Evolutionary conservation across 1,284 basidiomycete genomes (phyloP).

Genomic region (Porphyrellus sp.): DNA sequence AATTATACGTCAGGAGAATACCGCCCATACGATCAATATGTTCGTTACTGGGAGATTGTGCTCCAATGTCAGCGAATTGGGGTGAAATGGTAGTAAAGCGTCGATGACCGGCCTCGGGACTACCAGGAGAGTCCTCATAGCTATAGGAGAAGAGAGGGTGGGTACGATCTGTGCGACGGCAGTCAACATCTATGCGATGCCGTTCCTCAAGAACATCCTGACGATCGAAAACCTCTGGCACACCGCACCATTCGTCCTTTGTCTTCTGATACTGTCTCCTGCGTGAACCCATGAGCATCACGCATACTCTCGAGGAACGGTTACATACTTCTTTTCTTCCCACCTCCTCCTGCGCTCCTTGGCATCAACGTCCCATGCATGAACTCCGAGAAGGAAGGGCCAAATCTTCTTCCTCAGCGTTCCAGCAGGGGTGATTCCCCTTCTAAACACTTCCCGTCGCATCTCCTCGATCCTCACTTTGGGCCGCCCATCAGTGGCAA

Average conservation of each 20-base stretch:
- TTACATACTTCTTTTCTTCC: slow-evolving; percentile 60
- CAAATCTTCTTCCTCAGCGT: slow-evolving; percentile 71
- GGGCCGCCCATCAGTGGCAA: slow-evolving; percentile 65
- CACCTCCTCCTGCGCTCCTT: slow-evolving; percentile 54
- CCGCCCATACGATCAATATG: slow-evolving; percentile 78
- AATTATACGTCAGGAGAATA: slow-evolving; percentile 91
- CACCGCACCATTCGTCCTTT: slow-evolving; percentile 78
- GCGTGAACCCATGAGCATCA: slow-evolving; percentile 16
- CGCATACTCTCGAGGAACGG: background rate
- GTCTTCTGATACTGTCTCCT: slow-evolving; percentile 68
- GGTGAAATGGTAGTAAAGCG: slow-evolving; percentile 70
- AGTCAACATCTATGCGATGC: slow-evolving; percentile 93
- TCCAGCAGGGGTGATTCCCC: slow-evolving; percentile 58
- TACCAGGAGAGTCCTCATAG: slow-evolving; percentile 34
- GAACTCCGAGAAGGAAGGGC: slow-evolving; percentile 87
- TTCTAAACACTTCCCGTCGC: slow-evolving; percentile 70
- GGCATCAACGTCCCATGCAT: slow-evolving; percentile 70
- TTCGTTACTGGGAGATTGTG: slow-evolving; percentile 81
- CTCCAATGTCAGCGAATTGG: slow-evolving; percentile 66
- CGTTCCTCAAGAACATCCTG: slow-evolving; percentile 80
- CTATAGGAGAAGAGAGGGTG: slow-evolving; percentile 78
- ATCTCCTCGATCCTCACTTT: slow-evolving; percentile 66
- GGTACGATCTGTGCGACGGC: slow-evolving; percentile 91
- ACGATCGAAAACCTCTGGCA: slow-evolving; percentile 76
- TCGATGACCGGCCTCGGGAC: slow-evolving; percentile 43